Evolutionary conservation across 441 rosid species (phyloP).

Genomic region (Gossypium gossypioides): DNA sequence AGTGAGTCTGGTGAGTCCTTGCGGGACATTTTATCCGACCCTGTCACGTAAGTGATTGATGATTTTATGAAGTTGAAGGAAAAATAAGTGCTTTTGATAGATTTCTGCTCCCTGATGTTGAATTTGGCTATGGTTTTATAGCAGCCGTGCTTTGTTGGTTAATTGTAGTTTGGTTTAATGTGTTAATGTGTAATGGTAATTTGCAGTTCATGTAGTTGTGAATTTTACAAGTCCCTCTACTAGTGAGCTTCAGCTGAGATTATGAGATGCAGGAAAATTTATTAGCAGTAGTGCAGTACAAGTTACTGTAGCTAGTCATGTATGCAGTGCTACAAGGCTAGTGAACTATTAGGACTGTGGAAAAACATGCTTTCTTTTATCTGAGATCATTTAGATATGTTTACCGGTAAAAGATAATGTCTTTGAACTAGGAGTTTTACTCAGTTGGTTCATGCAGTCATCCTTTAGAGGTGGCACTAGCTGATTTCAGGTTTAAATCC

Average conservation of each 20-base stretch:
- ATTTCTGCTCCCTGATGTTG: background rate
- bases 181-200: background rate
- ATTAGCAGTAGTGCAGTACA: background rate
- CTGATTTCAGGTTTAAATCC: background rate
- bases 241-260: background rate
- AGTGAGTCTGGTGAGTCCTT: constrained; percentile 60
- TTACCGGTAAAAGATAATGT: background rate
- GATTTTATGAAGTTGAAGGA: background rate
- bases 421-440: background rate
- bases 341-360: background rate
- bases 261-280: background rate
- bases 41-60: constrained; percentile 52
- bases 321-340: background rate
- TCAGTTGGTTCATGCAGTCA: background rate
- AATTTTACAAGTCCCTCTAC: background rate
- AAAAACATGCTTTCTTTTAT: background rate
- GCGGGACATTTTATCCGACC: constrained; percentile 62
- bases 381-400: background rate
- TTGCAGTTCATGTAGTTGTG: background rate
- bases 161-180: background rate
- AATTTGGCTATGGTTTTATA: background rate
- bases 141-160: background rate
- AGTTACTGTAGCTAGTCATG: background rate
- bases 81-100: background rate
- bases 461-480: background rate